These are phyloP conservation scores for Emmonsiellopsis sp. DNA, from an alignment of 2,329 filamentous ascomycete species.

Conservation along the genomic window DNA sequence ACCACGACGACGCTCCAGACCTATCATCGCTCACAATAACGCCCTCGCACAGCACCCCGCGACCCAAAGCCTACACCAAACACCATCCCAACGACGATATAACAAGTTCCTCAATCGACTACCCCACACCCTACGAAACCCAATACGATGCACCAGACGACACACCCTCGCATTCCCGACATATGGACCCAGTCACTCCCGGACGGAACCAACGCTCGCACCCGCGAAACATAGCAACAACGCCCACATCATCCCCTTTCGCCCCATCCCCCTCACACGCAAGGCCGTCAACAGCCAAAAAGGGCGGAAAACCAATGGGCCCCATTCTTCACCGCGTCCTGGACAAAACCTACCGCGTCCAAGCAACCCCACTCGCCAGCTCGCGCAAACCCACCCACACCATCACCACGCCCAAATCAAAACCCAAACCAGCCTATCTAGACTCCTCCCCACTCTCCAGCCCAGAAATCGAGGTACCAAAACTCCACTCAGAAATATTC, in stretches of 20 bases:
- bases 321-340: conserved; percentile 83
- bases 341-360: conserved; percentile 90
- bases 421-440: conserved; percentile 19
- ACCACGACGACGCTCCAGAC: conserved; percentile 37
- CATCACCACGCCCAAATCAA: conserved; percentile 16
- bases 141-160: conserved; percentile 41
- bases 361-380: conserved; percentile 68
- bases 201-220: conserved; percentile 27
- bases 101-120: conserved; percentile 39
- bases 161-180: conserved; percentile 20
- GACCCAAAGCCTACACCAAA: conserved; percentile 24
- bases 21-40: conserved; percentile 35
- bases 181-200: conserved; percentile 28
- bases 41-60: conserved; percentile 40
- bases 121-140: conserved; percentile 71
- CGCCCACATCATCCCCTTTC: conserved; percentile 50
- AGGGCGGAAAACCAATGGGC: conserved; percentile 44
- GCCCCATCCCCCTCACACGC: conserved; percentile 42
- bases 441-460: conserved; percentile 56
- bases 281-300: conserved; percentile 30
- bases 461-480: conserved; percentile 70
- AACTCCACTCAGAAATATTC: conserved; percentile 78
- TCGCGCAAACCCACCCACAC: conserved; percentile 6
- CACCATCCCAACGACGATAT: conserved; percentile 28
- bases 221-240: conserved; percentile 45